phyloP scores from a whole-genome alignment of 352 stramenopile genomes.

The Phytophthora lateralis region DNA sequence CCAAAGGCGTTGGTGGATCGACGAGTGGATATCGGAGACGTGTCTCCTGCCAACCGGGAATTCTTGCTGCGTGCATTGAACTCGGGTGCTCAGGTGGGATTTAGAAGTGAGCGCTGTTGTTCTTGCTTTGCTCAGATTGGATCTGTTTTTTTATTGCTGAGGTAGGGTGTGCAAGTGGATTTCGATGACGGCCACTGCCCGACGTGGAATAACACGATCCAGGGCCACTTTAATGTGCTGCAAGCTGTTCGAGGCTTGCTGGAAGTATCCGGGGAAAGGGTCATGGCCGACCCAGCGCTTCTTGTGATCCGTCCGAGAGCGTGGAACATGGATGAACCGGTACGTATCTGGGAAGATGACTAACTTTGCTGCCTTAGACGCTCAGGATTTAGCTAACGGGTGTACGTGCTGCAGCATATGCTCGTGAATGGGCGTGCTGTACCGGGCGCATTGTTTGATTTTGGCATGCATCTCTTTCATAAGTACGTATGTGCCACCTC shows the following conservation, averaged over 20 bases:
- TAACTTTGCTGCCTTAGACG: neutral
- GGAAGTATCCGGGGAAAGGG: conserved; percentile 26
- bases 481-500: conserved; percentile 60
- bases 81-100: conserved; percentile 83
- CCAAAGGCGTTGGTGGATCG: conserved; percentile 85
- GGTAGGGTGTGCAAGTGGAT: conserved; percentile 73
- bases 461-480: conserved; percentile 95
- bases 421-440: conserved; percentile 89
- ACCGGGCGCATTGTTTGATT: conserved; percentile 94
- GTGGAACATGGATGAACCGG: conserved; percentile 96
- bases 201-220: conserved; percentile 93
- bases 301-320: conserved; percentile 93
- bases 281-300: conserved; percentile 58
- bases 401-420: conserved; percentile 67
- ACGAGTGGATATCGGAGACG: conserved; percentile 94
- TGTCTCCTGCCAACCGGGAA: conserved; percentile 84
- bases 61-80: conserved; percentile 95
- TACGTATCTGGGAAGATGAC: conserved; percentile 9
- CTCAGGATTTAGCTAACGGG: neutral
- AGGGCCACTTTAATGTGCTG: conserved; percentile 92
- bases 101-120: neutral
- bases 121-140: conserved; percentile 2
- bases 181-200: conserved; percentile 86
- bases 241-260: conserved; percentile 86
- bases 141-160: neutral